phyloP scores from a whole-genome alignment of 257 asterid species.

The Hygrophila difformis region DNA sequence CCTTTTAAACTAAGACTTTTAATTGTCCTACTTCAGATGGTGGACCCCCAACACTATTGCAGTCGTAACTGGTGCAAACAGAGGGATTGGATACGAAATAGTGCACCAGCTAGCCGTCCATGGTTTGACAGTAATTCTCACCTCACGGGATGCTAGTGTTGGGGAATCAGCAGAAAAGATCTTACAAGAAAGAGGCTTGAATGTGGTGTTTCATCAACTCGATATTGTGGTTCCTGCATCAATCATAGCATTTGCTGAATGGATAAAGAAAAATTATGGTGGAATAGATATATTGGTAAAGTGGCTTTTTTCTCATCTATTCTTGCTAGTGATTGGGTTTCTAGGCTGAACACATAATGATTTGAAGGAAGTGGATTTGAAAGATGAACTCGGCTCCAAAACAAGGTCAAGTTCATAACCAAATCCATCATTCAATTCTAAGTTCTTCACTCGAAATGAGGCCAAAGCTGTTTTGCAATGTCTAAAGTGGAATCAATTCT shows the following conservation, averaged over 20 bases:
- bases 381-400: too few species aligned
- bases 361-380: too few species aligned
- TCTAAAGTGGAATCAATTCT: not conserved
- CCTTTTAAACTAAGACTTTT: not conserved
- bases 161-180: constrained; percentile 65
- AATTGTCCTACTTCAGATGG: constrained; percentile 48
- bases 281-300: constrained; percentile 85
- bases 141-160: constrained; percentile 52
- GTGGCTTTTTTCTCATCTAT: not conserved
- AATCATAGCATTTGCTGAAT: constrained; percentile 38
- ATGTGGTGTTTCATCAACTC: constrained; percentile 57
- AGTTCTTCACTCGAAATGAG: too few species aligned
- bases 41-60: constrained; percentile 70
- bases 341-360: too few species aligned
- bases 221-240: constrained; percentile 66
- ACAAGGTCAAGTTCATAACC: too few species aligned
- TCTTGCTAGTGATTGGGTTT: constrained; percentile 5
- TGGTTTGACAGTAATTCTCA: constrained; percentile 66
- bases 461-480: too few species aligned
- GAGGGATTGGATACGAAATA: constrained; percentile 91
- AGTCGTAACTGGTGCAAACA: constrained; percentile 92
- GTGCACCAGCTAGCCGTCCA: constrained; percentile 65
- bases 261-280: constrained; percentile 60
- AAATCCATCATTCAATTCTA: too few species aligned
- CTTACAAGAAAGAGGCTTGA: constrained; percentile 57